A percentile compares a stretch with the other conserved stretches of the same genome.
phyloP scores from a whole-genome alignment of 176 grass and related monocot species.

The Puccinellia tenuiflora region DNA sequence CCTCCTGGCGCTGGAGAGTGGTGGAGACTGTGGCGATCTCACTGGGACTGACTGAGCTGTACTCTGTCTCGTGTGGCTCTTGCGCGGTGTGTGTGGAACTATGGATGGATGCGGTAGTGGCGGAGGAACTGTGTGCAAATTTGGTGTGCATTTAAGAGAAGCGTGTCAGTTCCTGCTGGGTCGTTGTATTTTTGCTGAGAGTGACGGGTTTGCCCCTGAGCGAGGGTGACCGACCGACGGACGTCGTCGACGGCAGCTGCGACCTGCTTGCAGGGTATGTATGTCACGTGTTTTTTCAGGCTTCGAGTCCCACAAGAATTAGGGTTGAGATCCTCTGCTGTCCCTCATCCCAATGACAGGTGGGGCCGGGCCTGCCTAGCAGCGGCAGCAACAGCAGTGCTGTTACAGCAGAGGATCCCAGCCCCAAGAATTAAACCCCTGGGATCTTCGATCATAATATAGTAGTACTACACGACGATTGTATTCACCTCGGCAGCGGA shows the following conservation, averaged over 20 bases:
- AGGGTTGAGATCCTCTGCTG: no score
- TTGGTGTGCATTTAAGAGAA: constrained; percentile 35
- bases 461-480: no score
- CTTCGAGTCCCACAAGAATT: no score
- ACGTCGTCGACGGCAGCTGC: not conserved
- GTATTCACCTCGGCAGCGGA: no score
- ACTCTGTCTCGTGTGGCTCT: not conserved
- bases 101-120: not conserved
- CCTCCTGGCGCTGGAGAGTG: not conserved
- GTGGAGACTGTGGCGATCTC: constrained; percentile 29
- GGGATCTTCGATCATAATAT: no score
- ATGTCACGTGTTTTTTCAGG: no score
- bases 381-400: no score
- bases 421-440: no score
- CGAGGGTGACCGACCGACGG: not conserved
- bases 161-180: not conserved
- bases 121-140: not conserved
- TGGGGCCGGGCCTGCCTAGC: no score
- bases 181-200: not conserved
- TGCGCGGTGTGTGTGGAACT: constrained; percentile 24
- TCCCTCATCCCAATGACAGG: no score
- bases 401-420: no score
- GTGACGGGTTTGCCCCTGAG: constrained; percentile 25
- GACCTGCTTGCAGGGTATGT: no score
- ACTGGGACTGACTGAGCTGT: constrained; percentile 44